Base-by-base conservation (phyloP, 75 land plant genomes). In the Cunninghamia lanceolata region DNA sequence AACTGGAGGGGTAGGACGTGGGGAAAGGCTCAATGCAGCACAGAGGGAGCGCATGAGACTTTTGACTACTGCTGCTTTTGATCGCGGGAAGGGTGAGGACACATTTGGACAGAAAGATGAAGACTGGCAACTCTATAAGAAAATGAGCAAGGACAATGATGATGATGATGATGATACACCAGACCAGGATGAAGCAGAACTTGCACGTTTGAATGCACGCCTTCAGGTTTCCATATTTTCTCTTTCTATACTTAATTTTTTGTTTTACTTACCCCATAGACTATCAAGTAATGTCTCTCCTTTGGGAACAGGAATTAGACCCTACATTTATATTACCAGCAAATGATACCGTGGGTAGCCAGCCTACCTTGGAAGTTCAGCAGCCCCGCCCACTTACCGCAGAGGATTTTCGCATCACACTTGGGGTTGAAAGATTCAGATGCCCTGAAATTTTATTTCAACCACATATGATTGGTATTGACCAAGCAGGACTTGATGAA, bases 21-120 rank as follows among this genome's bases (percentile, higher is more conserved):
- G 99, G 78, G 98, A 96, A 85, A 91, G 99, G 54, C 87, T 96
- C 83, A 98, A 89, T 88, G 94, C 99, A 83, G 92, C 94, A 74
- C 98, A 96, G 88, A 98, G 90, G 82, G 99, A 98, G 75, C 95
- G 99, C 42, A 98, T 98, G 99, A 98, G 95, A 42, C 96, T 98
- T 54, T 84, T 98, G 74, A 95, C 99, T 15, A 92, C 98, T 39
- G 99, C 99, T 66, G 99, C 99, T 50, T 98, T 98, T 91, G 99
- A 98, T 87, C 89, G 99, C 39, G 99, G 99, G 38, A 98, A 98
- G 86, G 99, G 95, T 82, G 99, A 98, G 87, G 99, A 98, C 85
- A 98, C 99, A 10, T 98, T 98, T 92, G 99, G 99, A 78, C 91
- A 91, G 81, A 93, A 88, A 68, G 99, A 98, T 88, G 99, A 98